Evolutionary conservation across 345 rosid species (phyloP).

Genomic region (Bruguiera gymnorhiza): DNA sequence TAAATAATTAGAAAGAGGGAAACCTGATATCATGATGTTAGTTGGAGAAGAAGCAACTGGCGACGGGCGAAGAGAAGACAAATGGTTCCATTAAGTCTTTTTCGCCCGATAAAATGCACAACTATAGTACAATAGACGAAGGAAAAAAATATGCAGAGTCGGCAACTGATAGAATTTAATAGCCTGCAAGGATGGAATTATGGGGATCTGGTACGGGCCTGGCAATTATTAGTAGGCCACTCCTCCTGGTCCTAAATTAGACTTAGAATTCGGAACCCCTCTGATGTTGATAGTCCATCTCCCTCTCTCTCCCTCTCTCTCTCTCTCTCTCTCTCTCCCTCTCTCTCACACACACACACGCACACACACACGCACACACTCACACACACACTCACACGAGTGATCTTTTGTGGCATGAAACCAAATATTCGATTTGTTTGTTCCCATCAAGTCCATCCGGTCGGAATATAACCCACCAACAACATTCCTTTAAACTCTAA

Average conservation of each 20-base stretch:
- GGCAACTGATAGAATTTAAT: constrained; percentile 11
- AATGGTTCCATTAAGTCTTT: neutral
- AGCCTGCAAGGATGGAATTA: neutral
- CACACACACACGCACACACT: neutral
- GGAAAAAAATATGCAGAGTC: neutral
- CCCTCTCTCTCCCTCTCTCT: constrained; percentile 5
- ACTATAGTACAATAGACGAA: too few relatives aligned
- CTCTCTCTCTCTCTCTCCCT: neutral
- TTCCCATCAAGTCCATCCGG: constrained; percentile 18
- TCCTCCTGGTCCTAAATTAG: constrained; percentile 31
- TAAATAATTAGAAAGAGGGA: neutral
- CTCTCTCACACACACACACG: too few relatives aligned
- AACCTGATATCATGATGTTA: constrained; percentile 9
- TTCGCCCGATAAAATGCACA: neutral
- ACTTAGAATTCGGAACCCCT: constrained; percentile 24
- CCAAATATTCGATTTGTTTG: neutral
- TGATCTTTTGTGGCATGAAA: neutral
- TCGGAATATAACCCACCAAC: constrained; percentile 38
- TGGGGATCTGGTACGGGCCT: constrained; percentile 27
- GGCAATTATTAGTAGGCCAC: constrained; percentile 41
- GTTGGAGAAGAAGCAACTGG: constrained; percentile 11
- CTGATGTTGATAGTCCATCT: constrained; percentile 18
- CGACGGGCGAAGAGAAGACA: neutral
- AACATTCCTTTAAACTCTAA: neutral
- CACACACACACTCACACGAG: too few relatives aligned